phyloP scores from a whole-genome alignment of 139 green algal genomes.

The Tetraselmis chui region DNA sequence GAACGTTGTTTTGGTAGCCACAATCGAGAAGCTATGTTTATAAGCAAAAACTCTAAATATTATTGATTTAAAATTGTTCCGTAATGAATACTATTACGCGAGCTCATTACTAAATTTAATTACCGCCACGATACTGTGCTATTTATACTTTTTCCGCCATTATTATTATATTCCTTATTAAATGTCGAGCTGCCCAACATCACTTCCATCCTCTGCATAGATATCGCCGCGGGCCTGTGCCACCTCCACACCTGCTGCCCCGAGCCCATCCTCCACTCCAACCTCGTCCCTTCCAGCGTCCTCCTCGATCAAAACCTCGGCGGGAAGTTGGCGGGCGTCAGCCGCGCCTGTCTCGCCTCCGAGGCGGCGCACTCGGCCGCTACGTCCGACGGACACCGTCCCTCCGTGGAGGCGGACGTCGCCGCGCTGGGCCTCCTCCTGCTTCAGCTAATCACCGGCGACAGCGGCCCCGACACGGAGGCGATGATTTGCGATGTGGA shows the following conservation, averaged over 20 bases:
- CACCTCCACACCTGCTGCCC: not conserved
- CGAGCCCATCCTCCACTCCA: not conserved
- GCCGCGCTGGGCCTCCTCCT: not conserved
- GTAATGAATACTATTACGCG: too few relatives aligned
- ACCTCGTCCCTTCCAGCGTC: not conserved
- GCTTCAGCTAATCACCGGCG: not conserved
- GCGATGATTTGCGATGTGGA: not conserved
- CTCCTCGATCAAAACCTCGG: not conserved
- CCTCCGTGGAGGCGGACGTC: not conserved
- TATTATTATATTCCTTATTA: too few relatives aligned
- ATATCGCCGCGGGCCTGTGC: not conserved
- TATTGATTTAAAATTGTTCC: too few relatives aligned
- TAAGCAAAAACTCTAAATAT: too few relatives aligned
- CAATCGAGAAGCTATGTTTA: too few relatives aligned
- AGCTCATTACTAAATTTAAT: too few relatives aligned
- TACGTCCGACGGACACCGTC: too few relatives aligned
- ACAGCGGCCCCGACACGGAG: not conserved
- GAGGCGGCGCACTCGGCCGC: not conserved
- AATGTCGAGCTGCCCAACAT: too few relatives aligned
- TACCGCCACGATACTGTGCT: too few relatives aligned
- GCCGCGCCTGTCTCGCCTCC: not conserved
- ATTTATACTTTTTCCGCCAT: too few relatives aligned
- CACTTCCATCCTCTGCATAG: too few relatives aligned
- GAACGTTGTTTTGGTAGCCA: too few relatives aligned
- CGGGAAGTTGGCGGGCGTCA: not conserved